phyloP scores from a whole-genome alignment of 768 basidiomycete species.

The Exsudoporus frostii region DNA sequence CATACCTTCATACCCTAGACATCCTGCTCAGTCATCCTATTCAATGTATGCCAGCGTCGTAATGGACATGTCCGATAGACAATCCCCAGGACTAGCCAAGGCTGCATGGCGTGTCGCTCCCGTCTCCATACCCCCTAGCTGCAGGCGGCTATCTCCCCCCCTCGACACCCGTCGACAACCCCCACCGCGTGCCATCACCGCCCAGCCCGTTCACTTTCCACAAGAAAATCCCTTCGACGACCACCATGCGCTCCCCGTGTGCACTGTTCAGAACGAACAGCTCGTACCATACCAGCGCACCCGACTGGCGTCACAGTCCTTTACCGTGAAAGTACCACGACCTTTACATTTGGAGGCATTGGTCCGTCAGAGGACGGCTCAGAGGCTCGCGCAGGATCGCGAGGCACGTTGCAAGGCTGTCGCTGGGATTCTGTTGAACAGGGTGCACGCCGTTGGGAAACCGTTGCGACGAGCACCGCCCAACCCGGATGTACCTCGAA shows the following conservation, averaged over 20 bases:
- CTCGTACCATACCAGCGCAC: conserved; percentile 25
- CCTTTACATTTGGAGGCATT: conserved; percentile 21
- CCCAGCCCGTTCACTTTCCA: conserved; percentile 21
- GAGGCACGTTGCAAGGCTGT: conserved; percentile 50
- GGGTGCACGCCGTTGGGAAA: conserved; percentile 49
- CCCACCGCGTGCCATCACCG: conserved; percentile 10
- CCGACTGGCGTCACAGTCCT: conserved; percentile 27
- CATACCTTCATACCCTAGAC: conserved; percentile 22
- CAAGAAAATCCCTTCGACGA: conserved; percentile 29
- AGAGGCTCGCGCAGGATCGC: conserved; percentile 33
- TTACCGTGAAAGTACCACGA: conserved; percentile 26
- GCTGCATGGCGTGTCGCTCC: conserved; percentile 25
- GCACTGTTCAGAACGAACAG: conserved; percentile 6
- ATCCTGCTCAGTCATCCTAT: conserved; percentile 6
- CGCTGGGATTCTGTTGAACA: conserved; percentile 54
- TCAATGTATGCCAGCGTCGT: conserved; percentile 28
- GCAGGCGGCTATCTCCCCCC: conserved; percentile 27
- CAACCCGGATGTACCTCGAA: conserved; percentile 29
- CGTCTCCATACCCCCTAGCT: conserved; percentile 20
- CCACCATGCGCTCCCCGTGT: conserved; percentile 13
- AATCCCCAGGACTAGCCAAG: conserved; percentile 21
- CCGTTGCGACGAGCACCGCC: conserved; percentile 45
- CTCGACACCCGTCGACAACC: conserved; percentile 12
- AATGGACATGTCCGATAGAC: conserved; percentile 22
- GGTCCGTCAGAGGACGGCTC: conserved; percentile 32